Evolutionary conservation across 2,329 filamentous ascomycete genomes (phyloP), one percentile per base, ranked within the genome.

Genomic region (Trichophaea hybrida): DNA sequence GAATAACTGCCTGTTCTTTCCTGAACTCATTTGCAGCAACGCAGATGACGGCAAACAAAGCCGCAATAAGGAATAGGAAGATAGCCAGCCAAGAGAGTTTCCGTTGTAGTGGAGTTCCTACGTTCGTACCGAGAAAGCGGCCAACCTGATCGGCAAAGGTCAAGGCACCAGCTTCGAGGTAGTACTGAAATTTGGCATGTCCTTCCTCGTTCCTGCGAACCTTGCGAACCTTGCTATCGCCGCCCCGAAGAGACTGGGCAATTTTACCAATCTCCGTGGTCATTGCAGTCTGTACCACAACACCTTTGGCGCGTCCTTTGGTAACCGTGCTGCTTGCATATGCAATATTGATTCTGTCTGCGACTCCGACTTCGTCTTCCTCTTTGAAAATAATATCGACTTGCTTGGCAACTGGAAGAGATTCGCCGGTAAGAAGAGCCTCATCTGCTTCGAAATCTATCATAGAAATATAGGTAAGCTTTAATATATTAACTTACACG

Each of bases 41-140:
- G 43, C 86, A 83, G 66, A 87, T 80, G 65, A 87, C 78, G 6
- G 83, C 83, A 62, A 83, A 84, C 32, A 86, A 67, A 10, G 87
- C 78, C 1, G 84, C 84, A 55, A 85, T 78, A 34, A 75, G 76
- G 68, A 87, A 86, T 1, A 86, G 76, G 1, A 84, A 70, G 15
- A 86, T 75, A 24, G 84, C 84, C 54, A 87, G 76, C 69, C 80
- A 80, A 52, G 82, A 84, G 13, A 87, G 74, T 68, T 84, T 85
- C 66, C 78, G 77, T 70, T 86, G 82, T 15, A 87, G 75, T 2
- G 84, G 84, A 8, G 84, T 86, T 51, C 84, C 84, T 10, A 84
- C 78, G 58, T 80, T 83, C 61, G 86, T 77, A 55, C 84, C 83
- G 6, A 86, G 74, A 68, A 87, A 84, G 40, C 77, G 75, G 4